These are phyloP conservation scores for Erythrobasidium hasegawianum DNA, from an alignment of 1,284 basidiomycete genomes.

Conservation along the genomic window DNA sequence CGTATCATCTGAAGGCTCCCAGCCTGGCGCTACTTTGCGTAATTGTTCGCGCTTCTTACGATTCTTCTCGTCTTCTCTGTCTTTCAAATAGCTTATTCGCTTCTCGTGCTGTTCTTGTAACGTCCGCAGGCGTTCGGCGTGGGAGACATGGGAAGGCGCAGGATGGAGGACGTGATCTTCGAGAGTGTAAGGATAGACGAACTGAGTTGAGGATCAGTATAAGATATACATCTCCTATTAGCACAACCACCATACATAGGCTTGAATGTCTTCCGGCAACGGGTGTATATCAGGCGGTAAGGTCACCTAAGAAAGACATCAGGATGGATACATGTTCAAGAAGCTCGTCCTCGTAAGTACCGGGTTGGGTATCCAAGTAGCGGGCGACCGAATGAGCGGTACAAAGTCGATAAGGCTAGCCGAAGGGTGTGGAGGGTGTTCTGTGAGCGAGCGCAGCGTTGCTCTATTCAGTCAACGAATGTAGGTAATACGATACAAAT, in stretches of 20 bases:
- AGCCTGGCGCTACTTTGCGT: constrained; percentile 44
- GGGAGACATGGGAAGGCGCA: constrained; percentile 65
- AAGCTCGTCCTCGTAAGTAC: constrained; percentile 51
- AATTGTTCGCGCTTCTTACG: constrained; percentile 55
- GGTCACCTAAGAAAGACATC: constrained; percentile 58
- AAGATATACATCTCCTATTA: too few relatives aligned
- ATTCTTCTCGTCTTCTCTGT: constrained; percentile 72
- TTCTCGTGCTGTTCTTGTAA: constrained; percentile 45
- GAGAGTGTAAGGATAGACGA: constrained; percentile 87
- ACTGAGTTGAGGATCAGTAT: constrained; percentile 55
- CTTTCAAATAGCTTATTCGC: constrained; percentile 64
- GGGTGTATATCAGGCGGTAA: constrained; percentile 86
- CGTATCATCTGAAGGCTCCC: constrained; percentile 36
- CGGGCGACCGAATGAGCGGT: constrained; percentile 84
- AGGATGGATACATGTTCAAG: background rate
- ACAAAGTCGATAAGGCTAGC: constrained; percentile 49
- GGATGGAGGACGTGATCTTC: constrained; percentile 68
- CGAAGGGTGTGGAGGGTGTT: constrained; percentile 28
- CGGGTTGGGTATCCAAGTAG: constrained; percentile 73
- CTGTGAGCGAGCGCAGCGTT: constrained; percentile 46
- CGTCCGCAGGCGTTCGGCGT: constrained; percentile 53
- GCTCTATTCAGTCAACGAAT: too few relatives aligned
- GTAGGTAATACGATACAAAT: too few relatives aligned
- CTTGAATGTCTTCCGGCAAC: constrained; percentile 76
- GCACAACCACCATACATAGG: constrained; percentile 65